These are phyloP conservation scores for Tetradesmus lagerheimii DNA, from an alignment of 139 green algal species.

Conservation along the genomic window DNA sequence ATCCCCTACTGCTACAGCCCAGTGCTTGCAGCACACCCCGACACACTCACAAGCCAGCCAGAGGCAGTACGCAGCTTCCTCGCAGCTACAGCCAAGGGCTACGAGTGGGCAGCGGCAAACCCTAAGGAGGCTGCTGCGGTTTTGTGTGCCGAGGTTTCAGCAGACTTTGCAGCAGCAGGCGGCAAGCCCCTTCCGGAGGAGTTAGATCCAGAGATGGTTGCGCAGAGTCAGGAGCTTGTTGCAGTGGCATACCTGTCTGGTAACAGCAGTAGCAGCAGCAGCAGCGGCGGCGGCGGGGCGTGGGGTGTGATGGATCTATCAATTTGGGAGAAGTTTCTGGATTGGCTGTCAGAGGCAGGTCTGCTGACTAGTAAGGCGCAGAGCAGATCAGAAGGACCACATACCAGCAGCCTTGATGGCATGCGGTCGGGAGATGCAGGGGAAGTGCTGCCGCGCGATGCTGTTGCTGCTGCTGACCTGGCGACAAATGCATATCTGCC, in stretches of 20 bases:
- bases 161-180: slow-evolving; percentile 22
- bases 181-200: slow-evolving; percentile 56
- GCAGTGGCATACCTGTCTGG: slow-evolving; percentile 46
- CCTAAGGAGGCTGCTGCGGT: slow-evolving; percentile 65
- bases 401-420: slow-evolving; percentile 66
- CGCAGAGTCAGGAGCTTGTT: slow-evolving; percentile 35
- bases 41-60: slow-evolving; percentile 62
- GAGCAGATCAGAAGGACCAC: slow-evolving; percentile 34
- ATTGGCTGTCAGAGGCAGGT: slow-evolving; percentile 73
- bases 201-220: slow-evolving; percentile 61
- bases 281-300: slow-evolving; percentile 1
- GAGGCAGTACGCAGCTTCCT: slow-evolving; percentile 66
- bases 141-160: slow-evolving; percentile 44
- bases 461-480: slow-evolving; percentile 52
- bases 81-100: slow-evolving; percentile 72
- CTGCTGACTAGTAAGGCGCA: slow-evolving; percentile 76
- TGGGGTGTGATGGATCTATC: slow-evolving; percentile 57
- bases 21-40: slow-evolving; percentile 70
- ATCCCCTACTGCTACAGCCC: slow-evolving; percentile 84
- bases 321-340: slow-evolving; percentile 78
- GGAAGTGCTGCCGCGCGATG: slow-evolving; percentile 59
- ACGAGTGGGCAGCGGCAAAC: slow-evolving; percentile 67
- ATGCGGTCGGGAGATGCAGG: slow-evolving; percentile 74
- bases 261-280: slow-evolving; percentile 2
- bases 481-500: slow-evolving; percentile 84